phyloP scores from a whole-genome alignment of 129 eudicot species.

The carrot (Daucus carota) region DNA sequence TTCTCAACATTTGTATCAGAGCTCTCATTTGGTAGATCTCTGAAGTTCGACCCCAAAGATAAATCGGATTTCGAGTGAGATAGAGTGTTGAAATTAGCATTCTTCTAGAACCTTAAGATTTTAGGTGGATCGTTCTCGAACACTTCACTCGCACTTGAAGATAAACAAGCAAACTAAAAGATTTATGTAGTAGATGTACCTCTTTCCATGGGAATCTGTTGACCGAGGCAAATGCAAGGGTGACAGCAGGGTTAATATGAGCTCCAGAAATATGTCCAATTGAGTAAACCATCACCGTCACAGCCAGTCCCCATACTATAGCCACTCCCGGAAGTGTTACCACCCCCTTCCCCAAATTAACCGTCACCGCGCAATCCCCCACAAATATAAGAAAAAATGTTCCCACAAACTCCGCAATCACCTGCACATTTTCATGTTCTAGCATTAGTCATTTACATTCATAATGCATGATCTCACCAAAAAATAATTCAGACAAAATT shows the following conservation, averaged over 20 bases:
- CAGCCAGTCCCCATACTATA: conserved; percentile 22
- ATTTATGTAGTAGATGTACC: background rate
- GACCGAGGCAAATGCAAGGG: conserved; percentile 22
- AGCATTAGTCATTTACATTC: background rate
- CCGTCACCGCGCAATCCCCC: conserved; percentile 73
- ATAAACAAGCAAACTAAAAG: too few relatives aligned
- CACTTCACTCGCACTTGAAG: too few relatives aligned
- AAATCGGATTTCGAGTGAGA: too few relatives aligned
- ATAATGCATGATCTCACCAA: background rate
- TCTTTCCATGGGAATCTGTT: conserved; percentile 18
- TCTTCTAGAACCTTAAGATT: too few relatives aligned
- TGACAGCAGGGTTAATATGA: conserved; percentile 23
- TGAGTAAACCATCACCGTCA: conserved; percentile 24
- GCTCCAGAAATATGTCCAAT: conserved; percentile 24
- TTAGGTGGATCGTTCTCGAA: too few relatives aligned
- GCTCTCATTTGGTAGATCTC: too few relatives aligned
- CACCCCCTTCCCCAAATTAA: conserved; percentile 42
- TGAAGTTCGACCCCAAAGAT: too few relatives aligned
- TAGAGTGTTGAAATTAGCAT: too few relatives aligned
- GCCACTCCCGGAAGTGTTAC: conserved; percentile 40
- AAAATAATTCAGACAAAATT: background rate
- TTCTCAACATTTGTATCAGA: too few relatives aligned
- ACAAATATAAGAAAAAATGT: conserved; percentile 79
- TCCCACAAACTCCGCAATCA: conserved; percentile 73
- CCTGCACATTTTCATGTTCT: conserved; percentile 16